Evolutionary conservation across 768 basidiomycete genomes (phyloP).

Genomic region (Termitomyces sp.): DNA sequence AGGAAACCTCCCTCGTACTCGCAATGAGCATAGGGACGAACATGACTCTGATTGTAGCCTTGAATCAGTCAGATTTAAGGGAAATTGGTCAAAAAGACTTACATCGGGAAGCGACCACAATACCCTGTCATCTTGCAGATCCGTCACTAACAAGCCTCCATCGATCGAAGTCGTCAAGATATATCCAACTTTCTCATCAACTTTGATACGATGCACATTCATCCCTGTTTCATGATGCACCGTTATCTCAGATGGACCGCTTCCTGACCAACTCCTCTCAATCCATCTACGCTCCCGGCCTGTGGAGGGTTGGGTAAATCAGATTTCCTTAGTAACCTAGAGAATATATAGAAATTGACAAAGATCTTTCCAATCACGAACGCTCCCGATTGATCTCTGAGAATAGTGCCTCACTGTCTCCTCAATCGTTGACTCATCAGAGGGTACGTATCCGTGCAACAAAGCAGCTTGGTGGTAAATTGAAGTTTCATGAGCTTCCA

Average conservation of each 20-base stretch:
- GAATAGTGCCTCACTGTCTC: constrained; percentile 26
- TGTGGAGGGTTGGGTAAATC: constrained; percentile 16
- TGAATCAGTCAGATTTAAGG: constrained; percentile 1
- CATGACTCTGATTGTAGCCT: constrained; percentile 31
- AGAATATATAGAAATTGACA: constrained; percentile 38
- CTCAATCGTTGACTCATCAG: constrained; percentile 19
- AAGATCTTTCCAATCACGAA: constrained; percentile 49
- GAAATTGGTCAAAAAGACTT: constrained; percentile 13
- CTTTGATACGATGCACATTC: constrained; percentile 68
- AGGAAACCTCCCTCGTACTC: constrained; percentile 72
- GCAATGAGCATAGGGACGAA: constrained; percentile 56
- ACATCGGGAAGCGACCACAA: constrained; percentile 66
- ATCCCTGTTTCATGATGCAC: constrained; percentile 26
- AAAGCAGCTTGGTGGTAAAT: constrained; percentile 58
- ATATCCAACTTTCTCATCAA: constrained; percentile 57
- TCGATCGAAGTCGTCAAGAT: constrained; percentile 48
- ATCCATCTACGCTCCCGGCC: constrained; percentile 40
- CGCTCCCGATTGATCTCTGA: constrained; percentile 28
- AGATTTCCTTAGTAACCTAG: not conserved
- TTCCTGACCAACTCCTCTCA: constrained; percentile 50
- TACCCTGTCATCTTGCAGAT: constrained; percentile 38
- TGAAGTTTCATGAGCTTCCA: constrained; percentile 37
- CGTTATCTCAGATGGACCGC: constrained; percentile 33
- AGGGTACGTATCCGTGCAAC: constrained; percentile 39
- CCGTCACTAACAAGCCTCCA: constrained; percentile 57